A percentile compares a stretch with the other conserved stretches of the same genome.
These are phyloP conservation scores for Chlorella sorokiniana DNA, from an alignment of 139 green algal genomes.

Conservation along the genomic window DNA sequence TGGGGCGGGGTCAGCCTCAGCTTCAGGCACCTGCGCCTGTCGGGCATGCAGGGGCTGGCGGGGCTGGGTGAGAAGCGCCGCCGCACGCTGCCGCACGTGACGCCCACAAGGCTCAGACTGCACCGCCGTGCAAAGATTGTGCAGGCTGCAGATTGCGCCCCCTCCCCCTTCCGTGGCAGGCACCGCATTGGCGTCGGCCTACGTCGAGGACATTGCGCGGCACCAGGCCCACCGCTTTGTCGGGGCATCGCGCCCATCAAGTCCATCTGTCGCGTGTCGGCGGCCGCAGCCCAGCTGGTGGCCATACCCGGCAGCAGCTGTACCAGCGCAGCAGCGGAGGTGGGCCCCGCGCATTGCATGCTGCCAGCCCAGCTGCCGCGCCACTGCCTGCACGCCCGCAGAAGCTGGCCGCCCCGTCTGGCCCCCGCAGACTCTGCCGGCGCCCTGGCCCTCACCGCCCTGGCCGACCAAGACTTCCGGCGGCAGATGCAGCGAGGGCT, in stretches of 20 bases:
- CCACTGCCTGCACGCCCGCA: not conserved
- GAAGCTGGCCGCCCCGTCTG: too few species aligned
- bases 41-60: constrained; percentile 50
- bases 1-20: constrained; percentile 70
- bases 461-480: constrained; percentile 17
- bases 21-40: constrained; percentile 53
- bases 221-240: constrained; percentile 79
- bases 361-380: not conserved
- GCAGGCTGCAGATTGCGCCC: not conserved
- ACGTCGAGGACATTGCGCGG: constrained; percentile 58
- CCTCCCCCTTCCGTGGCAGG: constrained; percentile 11
- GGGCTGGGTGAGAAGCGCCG: constrained; percentile 1
- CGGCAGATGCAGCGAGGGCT: constrained; percentile 46
- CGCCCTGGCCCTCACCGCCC: not conserved
- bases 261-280: constrained; percentile 51
- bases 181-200: constrained; percentile 49
- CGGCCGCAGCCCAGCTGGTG: constrained; percentile 54
- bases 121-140: not conserved
- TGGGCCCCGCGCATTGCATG: not conserved
- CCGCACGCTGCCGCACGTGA: not conserved
- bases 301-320: constrained; percentile 47
- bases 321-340: constrained; percentile 1
- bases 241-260: constrained; percentile 67
- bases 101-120: not conserved
- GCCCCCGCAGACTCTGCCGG: not conserved